Conservation (phyloP, 352 stramenopile genomes). For the Phytophthora boehmeriae region DNA sequence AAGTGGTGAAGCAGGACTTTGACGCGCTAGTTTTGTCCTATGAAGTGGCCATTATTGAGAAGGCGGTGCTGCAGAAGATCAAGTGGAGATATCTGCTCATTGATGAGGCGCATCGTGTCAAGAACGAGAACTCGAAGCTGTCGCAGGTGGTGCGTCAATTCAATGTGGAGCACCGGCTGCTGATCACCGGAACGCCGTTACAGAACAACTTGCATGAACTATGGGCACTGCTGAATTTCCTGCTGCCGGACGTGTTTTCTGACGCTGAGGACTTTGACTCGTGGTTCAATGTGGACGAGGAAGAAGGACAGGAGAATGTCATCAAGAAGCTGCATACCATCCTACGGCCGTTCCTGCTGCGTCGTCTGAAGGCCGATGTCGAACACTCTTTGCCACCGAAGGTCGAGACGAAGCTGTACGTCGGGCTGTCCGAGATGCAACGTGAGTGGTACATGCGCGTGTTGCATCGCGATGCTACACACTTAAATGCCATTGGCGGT, state of each 20-base stretch:
- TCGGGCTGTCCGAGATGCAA: slow-evolving; percentile 98
- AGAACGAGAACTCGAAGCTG: slow-evolving; percentile 96
- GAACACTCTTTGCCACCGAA: slow-evolving; percentile 97
- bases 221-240: slow-evolving; percentile 99
- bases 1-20: slow-evolving; percentile 86
- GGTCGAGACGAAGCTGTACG: slow-evolving; percentile 98
- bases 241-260: slow-evolving; percentile 94
- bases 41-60: slow-evolving; percentile 96
- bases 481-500: slow-evolving; percentile 97
- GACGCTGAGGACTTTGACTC: slow-evolving; percentile 98
- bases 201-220: slow-evolving; percentile 99
- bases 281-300: slow-evolving; percentile 99
- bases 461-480: slow-evolving; percentile 94
- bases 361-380: slow-evolving; percentile 98
- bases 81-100: slow-evolving; percentile 98
- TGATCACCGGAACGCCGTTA: slow-evolving; percentile 98
- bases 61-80: slow-evolving; percentile 91
- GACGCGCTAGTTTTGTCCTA: slow-evolving; percentile 93
- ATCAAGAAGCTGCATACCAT: slow-evolving; percentile 98
- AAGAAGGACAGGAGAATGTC: slow-evolving; percentile 95
- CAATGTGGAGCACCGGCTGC: slow-evolving; percentile 94
- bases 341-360: slow-evolving; percentile 97
- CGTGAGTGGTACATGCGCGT: slow-evolving; percentile 99
- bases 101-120: slow-evolving; percentile 98
- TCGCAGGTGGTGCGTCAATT: slow-evolving; percentile 86